These are phyloP conservation scores for Pinus albicaulis DNA, from an alignment of 75 land plant genomes.

Conservation along the genomic window DNA sequence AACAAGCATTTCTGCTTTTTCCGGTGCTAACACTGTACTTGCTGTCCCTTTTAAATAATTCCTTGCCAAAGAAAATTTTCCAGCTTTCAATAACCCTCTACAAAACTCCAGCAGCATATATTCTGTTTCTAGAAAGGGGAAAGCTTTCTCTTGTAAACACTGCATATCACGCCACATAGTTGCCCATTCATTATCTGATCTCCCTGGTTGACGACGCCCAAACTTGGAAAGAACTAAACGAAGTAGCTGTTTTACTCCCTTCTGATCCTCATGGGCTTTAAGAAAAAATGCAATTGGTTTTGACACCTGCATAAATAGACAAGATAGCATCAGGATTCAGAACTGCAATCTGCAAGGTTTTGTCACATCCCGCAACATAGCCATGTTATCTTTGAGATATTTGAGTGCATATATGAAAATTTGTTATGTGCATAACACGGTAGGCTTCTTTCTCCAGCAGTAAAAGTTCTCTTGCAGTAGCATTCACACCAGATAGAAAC, in stretches of 20 bases:
- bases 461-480: too few relatives aligned
- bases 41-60: constrained; percentile 69
- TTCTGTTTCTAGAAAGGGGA: constrained; percentile 83
- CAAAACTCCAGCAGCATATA: constrained; percentile 81
- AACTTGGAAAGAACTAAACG: constrained; percentile 89
- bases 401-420: not conserved
- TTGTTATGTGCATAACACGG: too few relatives aligned
- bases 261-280: constrained; percentile 59
- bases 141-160: constrained; percentile 80
- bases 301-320: constrained; percentile 62
- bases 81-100: constrained; percentile 89
- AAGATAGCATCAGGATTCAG: not conserved
- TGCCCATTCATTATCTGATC: constrained; percentile 93
- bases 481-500: not conserved
- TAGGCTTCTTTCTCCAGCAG: too few relatives aligned
- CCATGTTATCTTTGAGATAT: not conserved
- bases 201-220: constrained; percentile 70
- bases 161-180: constrained; percentile 84
- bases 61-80: constrained; percentile 87
- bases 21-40: constrained; percentile 45
- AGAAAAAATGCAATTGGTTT: constrained; percentile 71
- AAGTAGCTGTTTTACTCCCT: constrained; percentile 74
- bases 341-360: not conserved
- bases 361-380: not conserved
- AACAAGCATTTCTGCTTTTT: constrained; percentile 83